A percentile compares a stretch with the other conserved stretches of the same genome.
Evolutionary conservation across 495 filamentous ascomycete genomes (phyloP).

Genomic region (Aspergillus sparsus): DNA sequence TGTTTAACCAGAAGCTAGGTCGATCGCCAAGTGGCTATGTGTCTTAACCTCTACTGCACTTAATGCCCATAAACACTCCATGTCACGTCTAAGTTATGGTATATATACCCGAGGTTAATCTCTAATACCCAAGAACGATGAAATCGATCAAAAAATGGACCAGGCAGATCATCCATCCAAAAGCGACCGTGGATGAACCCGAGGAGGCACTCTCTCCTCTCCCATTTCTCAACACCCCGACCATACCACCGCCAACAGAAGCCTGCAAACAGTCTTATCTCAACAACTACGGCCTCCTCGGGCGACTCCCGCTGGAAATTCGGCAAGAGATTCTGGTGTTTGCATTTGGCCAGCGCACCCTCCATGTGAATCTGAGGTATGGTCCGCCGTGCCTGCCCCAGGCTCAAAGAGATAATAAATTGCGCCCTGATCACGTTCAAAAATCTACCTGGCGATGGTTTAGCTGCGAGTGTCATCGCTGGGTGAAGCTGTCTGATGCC

Average conservation of each 20-base stretch:
- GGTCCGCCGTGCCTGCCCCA: neutral
- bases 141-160: neutral
- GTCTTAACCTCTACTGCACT: neutral
- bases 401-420: neutral
- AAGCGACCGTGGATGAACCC: slow-evolving; percentile 1
- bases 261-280: neutral
- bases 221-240: neutral
- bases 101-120: neutral
- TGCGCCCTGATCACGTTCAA: neutral
- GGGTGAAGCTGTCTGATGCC: neutral
- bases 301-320: neutral
- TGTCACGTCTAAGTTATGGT: neutral
- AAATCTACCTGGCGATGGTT: neutral
- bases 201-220: neutral
- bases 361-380: neutral
- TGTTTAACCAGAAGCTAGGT: neutral
- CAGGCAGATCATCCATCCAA: neutral
- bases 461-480: neutral
- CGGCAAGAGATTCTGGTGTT: neutral
- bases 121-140: neutral
- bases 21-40: neutral
- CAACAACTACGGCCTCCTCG: neutral
- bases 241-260: neutral
- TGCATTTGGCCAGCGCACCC: neutral
- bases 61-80: neutral